phyloP scores from a whole-genome alignment of 352 stramenopile species.

The Phytophthora syringae region DNA sequence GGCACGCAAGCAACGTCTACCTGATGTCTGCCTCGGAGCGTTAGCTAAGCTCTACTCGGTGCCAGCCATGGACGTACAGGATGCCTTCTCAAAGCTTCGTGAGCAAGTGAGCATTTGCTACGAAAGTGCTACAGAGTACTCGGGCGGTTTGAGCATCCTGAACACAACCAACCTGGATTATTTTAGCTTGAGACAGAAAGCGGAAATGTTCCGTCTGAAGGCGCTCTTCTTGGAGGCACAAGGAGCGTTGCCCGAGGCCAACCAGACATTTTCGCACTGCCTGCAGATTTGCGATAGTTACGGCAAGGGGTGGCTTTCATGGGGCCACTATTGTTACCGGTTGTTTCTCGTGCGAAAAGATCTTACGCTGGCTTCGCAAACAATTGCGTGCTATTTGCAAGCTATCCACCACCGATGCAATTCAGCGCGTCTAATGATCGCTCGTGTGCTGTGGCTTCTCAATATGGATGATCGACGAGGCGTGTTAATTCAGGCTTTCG shows the following conservation, averaged over 20 bases:
- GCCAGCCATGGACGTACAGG: conserved; percentile 92
- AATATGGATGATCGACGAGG: conserved; percentile 86
- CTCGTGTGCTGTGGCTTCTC: conserved; percentile 91
- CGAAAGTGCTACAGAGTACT: conserved; percentile 88
- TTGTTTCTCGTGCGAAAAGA: conserved; percentile 85
- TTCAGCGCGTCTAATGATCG: conserved; percentile 89
- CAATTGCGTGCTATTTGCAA: conserved; percentile 94
- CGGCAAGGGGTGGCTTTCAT: conserved; percentile 95
- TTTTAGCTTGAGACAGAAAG: conserved; percentile 92
- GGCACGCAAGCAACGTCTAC: conserved; percentile 90
- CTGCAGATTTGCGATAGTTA: conserved; percentile 93
- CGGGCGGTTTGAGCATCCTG: conserved; percentile 89
- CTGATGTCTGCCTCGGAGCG: conserved; percentile 86
- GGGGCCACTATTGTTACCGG: conserved; percentile 92
- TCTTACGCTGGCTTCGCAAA: conserved; percentile 84
- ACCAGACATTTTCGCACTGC: conserved; percentile 92
- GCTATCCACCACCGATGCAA: conserved; percentile 92
- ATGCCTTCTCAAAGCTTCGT: conserved; percentile 92
- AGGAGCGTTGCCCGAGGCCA: conserved; percentile 78
- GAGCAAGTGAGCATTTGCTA: conserved; percentile 95
- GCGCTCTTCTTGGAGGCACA: conserved; percentile 90
- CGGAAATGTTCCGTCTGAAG: conserved; percentile 93
- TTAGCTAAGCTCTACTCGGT: conserved; percentile 90
- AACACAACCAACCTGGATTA: conserved; percentile 95
- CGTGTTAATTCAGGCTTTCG: conserved; percentile 88